Percentiles rank a stretch among this genome's conserved stretches.
Evolutionary conservation across 1,139 yeast genomes (phyloP).

Genomic region (Candida smagusa): DNA sequence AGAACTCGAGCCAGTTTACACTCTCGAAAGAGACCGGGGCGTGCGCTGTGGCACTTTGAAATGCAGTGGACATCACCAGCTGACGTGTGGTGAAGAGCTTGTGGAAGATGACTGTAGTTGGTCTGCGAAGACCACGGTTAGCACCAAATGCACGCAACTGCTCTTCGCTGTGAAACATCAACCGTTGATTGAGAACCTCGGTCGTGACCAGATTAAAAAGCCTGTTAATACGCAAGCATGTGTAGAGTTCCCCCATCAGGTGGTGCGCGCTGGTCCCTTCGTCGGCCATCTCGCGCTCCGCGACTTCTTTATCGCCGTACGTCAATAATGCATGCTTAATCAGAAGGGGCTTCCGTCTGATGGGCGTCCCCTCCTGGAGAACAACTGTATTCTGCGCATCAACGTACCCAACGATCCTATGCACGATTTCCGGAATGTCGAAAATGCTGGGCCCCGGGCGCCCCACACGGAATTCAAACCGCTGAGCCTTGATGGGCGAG

Average conservation of each 20-base stretch:
- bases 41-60: slow-evolving; percentile 2
- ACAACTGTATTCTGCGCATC: slow-evolving; percentile 46
- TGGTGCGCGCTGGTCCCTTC: slow-evolving; percentile 13
- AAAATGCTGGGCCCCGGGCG: slow-evolving; percentile 46
- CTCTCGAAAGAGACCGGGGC: slow-evolving; percentile 20
- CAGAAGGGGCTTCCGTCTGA: slow-evolving; percentile 66
- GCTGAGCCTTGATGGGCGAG: slow-evolving; percentile 20
- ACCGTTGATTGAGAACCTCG: slow-evolving; percentile 51
- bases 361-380: slow-evolving; percentile 59
- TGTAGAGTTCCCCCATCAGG: slow-evolving; percentile 27
- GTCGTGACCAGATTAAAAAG: slow-evolving; percentile 59
- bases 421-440: slow-evolving; percentile 72
- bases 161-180: slow-evolving; percentile 51
- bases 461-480: background rate
- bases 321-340: slow-evolving; percentile 50
- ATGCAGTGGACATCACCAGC: slow-evolving; percentile 18
- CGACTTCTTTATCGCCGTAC: slow-evolving; percentile 50
- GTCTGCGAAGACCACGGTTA: slow-evolving; percentile 17
- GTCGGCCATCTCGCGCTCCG: slow-evolving; percentile 49
- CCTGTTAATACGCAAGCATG: slow-evolving; percentile 66
- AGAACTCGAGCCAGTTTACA: slow-evolving; percentile 70
- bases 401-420: slow-evolving; percentile 56
- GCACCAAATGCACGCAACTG: slow-evolving; percentile 46
- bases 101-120: slow-evolving; percentile 33
- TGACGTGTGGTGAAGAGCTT: slow-evolving; percentile 35